A percentile compares a stretch with the other conserved stretches of the same genome.
Conservation (phyloP, 108 stramenopile genomes). For the Conticribra weissflogii region DNA sequence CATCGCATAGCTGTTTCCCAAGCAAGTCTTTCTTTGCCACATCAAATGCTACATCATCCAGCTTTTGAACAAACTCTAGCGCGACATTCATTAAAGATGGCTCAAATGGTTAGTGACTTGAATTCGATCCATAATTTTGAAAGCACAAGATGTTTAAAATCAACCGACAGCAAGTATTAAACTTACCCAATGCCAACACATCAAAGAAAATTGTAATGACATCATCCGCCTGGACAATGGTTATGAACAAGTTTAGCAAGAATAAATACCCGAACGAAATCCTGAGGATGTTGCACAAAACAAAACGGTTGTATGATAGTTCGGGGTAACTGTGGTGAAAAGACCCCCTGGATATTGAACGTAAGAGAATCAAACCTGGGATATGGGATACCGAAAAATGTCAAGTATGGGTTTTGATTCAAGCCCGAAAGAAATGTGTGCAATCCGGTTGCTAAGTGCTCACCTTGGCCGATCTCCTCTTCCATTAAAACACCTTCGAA, state of each 20-base stretch:
- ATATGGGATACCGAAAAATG: background rate
- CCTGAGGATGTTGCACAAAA: constrained; percentile 8
- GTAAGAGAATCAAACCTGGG: constrained; percentile 2
- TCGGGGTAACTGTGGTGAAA: constrained; percentile 3
- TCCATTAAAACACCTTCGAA: too few species aligned
- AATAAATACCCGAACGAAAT: constrained; percentile 21
- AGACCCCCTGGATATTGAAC: background rate
- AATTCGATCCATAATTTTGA: background rate
- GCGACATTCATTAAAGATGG: background rate
- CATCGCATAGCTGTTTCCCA: constrained; percentile 9
- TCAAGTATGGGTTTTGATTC: background rate
- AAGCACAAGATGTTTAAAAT: background rate
- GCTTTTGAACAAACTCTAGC: constrained; percentile 10
- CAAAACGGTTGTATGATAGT: constrained; percentile 6
- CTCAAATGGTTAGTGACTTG: background rate
- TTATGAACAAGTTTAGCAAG: constrained; percentile 18
- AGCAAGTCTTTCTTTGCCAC: constrained; percentile 17
- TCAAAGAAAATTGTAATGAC: constrained; percentile 31
- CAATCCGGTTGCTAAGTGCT: background rate
- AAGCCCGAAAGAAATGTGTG: too few species aligned
- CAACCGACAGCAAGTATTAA: background rate
- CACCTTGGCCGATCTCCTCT: too few species aligned
- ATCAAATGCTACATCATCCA: constrained; percentile 26
- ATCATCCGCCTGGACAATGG: constrained; percentile 13
- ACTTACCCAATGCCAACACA: constrained; percentile 11